Evolutionary conservation across 2,329 filamentous ascomycete genomes (phyloP).

Genomic region (Albophoma yamanashiensis): DNA sequence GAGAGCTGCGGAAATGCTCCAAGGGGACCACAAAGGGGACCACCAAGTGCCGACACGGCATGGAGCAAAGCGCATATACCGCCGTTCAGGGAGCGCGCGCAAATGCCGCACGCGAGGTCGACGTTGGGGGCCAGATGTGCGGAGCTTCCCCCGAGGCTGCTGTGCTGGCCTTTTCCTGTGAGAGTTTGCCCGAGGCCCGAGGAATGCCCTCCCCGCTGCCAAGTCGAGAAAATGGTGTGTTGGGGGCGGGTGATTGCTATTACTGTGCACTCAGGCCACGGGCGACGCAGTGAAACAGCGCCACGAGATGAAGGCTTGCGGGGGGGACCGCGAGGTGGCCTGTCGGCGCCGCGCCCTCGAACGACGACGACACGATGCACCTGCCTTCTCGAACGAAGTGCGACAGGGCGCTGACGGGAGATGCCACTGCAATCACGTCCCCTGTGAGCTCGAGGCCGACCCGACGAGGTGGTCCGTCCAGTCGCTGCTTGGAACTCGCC

Average conservation of each 20-base stretch:
- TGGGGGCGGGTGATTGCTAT: background rate
- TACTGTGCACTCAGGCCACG: background rate
- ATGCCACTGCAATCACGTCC: background rate
- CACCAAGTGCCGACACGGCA: background rate
- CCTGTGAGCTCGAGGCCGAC: background rate
- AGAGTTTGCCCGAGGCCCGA: background rate
- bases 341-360: background rate
- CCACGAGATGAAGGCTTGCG: background rate
- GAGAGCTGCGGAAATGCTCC: too few species aligned
- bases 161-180: too few species aligned
- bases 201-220: background rate
- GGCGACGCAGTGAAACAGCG: background rate
- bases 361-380: background rate
- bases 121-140: background rate
- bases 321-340: background rate
- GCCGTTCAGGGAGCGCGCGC: background rate
- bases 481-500: background rate
- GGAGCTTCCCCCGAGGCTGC: too few species aligned
- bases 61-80: too few species aligned
- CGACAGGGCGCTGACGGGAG: background rate
- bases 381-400: background rate
- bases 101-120: background rate
- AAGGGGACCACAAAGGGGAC: too few species aligned
- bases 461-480: background rate
- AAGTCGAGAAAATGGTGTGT: background rate